Percentiles rank a stretch among this genome's conserved stretches.
Conservation (phyloP, 192 early-diverging fungal genomes). For the Coemansia sp. region DNA sequence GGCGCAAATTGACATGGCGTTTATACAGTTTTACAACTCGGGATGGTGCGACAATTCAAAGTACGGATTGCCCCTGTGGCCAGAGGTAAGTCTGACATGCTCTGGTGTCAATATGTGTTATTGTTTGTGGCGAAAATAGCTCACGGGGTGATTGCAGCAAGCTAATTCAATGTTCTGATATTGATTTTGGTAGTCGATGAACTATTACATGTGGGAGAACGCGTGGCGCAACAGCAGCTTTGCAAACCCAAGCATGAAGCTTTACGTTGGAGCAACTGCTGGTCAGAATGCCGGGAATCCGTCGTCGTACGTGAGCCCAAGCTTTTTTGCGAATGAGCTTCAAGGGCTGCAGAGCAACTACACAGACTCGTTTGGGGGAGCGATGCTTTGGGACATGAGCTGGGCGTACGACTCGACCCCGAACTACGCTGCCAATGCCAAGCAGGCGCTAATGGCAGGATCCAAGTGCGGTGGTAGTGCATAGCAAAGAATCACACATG, state of each 20-base stretch:
- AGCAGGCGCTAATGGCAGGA: conserved; percentile 50
- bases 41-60: conserved; percentile 60
- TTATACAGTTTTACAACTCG: conserved; percentile 80
- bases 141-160: neutral
- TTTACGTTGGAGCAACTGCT: conserved; percentile 60
- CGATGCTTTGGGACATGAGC: conserved; percentile 68
- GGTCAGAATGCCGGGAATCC: conserved; percentile 55
- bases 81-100: conserved; percentile 27
- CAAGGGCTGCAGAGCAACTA: conserved; percentile 41
- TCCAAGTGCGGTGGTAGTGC: conserved; percentile 27
- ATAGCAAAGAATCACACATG: neutral
- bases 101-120: neutral
- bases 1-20: conserved; percentile 66
- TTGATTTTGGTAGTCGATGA: conserved; percentile 33
- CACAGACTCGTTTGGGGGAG: conserved; percentile 62
- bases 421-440: conserved; percentile 47
- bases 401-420: conserved; percentile 50
- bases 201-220: conserved; percentile 57
- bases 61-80: conserved; percentile 44
- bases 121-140: too few relatives aligned
- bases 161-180: neutral
- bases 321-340: conserved; percentile 44
- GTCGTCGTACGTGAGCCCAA: conserved; percentile 46
- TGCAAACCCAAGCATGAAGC: conserved; percentile 58
- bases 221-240: conserved; percentile 61